A percentile compares a stretch with the other conserved stretches of the same genome.
phyloP scores from a whole-genome alignment of 2,329 filamentous ascomycete species.

The Alternaria brassicae region DNA sequence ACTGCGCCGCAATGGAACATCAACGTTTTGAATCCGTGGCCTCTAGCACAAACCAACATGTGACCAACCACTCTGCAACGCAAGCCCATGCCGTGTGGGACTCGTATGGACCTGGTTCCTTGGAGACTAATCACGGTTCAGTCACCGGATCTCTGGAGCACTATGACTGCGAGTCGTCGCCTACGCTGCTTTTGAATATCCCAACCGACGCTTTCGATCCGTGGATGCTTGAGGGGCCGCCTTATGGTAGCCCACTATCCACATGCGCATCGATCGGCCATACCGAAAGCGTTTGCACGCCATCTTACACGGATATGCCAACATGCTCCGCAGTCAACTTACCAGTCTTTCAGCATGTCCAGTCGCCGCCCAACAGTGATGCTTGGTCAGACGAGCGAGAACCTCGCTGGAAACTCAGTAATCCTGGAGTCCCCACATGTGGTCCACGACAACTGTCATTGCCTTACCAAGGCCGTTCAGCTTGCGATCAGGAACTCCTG shows the following conservation, averaged over 20 bases:
- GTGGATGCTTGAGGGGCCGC: conserved; percentile 18
- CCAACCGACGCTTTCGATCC: conserved; percentile 15
- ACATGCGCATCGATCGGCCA: conserved; percentile 19
- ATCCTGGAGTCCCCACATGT: conserved; percentile 6
- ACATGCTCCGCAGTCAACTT: not conserved
- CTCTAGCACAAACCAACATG: not conserved
- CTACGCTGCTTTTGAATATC: conserved; percentile 5
- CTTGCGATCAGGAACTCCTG: not conserved
- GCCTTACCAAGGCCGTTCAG: not conserved
- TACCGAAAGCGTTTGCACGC: conserved; percentile 22
- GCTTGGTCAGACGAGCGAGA: not conserved
- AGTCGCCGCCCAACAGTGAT: not conserved
- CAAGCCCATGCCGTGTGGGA: not conserved
- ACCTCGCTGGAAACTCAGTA: conserved; percentile 4
- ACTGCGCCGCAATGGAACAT: not conserved
- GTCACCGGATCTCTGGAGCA: not conserved
- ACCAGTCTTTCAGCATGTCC: not conserved
- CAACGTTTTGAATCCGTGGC: not conserved
- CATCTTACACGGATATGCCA: conserved; percentile 7
- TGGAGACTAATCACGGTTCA: not conserved
- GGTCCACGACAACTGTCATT: conserved; percentile 1
- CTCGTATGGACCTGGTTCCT: not conserved
- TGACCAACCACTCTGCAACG: not conserved
- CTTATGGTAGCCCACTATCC: conserved; percentile 20
- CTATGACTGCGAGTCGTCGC: conserved; percentile 3